phyloP scores from a whole-genome alignment of 352 stramenopile species.

The Pythium aphanidermatum region DNA sequence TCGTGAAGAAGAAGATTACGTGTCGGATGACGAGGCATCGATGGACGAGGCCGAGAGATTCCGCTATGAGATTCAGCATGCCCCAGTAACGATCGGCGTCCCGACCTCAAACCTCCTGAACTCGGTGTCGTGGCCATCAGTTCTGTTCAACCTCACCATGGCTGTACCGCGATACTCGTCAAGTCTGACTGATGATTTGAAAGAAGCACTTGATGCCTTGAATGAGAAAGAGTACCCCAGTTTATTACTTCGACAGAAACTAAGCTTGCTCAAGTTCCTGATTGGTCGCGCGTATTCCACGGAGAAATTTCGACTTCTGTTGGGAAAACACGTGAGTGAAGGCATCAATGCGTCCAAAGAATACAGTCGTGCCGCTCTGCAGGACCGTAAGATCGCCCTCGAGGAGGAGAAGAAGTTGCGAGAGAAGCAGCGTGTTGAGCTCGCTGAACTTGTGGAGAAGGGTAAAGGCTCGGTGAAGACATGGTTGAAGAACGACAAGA shows the following conservation, averaged over 20 bases:
- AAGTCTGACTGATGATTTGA: slow-evolving; percentile 30
- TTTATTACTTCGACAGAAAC: slow-evolving; percentile 55
- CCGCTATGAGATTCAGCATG: slow-evolving; percentile 74
- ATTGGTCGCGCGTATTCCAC: slow-evolving; percentile 50
- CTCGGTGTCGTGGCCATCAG: slow-evolving; percentile 68
- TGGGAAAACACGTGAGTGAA: slow-evolving; percentile 55
- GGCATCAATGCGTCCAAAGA: slow-evolving; percentile 59
- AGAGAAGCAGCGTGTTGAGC: slow-evolving; percentile 65
- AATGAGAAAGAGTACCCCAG: slow-evolving; percentile 45
- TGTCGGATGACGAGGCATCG: slow-evolving; percentile 74
- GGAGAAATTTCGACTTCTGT: slow-evolving; percentile 53
- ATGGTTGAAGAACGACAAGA: slow-evolving; percentile 57
- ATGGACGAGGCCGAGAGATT: slow-evolving; percentile 80
- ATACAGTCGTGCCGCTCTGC: slow-evolving; percentile 58
- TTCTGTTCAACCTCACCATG: slow-evolving; percentile 59
- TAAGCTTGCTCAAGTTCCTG: slow-evolving; percentile 66
- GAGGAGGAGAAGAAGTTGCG: slow-evolving; percentile 81
- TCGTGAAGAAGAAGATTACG: slow-evolving; percentile 78
- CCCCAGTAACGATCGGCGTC: slow-evolving; percentile 69
- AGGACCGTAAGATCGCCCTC: slow-evolving; percentile 53
- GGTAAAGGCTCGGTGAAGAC: slow-evolving; percentile 55
- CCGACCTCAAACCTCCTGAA: slow-evolving; percentile 79
- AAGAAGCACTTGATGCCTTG: slow-evolving; percentile 39
- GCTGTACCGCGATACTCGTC: slow-evolving; percentile 66
- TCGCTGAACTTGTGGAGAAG: slow-evolving; percentile 39